Evolutionary conservation across 805 yeast genomes (phyloP).

Genomic region (Pichia sporocuriosa): DNA sequence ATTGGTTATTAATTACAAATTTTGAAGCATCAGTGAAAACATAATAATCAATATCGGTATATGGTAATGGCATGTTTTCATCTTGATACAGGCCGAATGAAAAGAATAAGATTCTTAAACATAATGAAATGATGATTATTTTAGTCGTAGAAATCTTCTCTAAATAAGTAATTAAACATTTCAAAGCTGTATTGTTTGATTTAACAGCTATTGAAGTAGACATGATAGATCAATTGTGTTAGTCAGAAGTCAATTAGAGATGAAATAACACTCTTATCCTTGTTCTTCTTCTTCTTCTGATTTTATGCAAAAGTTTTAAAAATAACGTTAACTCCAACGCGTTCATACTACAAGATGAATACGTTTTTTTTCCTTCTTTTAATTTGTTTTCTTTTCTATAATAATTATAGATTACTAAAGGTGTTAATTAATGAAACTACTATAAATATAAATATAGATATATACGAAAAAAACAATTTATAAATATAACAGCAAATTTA

Average conservation of each 20-base stretch:
- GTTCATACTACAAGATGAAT: background rate
- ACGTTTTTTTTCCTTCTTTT: background rate
- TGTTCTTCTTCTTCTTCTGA: too few species aligned
- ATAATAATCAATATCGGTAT: slow-evolving; percentile 90
- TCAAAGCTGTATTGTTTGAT: too few species aligned
- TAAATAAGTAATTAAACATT: too few species aligned
- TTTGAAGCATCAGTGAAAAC: slow-evolving; percentile 91
- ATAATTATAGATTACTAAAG: slow-evolving; percentile 5
- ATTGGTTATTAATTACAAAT: slow-evolving; percentile 47
- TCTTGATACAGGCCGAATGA: slow-evolving; percentile 85
- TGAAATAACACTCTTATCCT: too few species aligned
- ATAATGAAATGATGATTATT: slow-evolving; percentile 17
- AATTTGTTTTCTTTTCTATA: background rate
- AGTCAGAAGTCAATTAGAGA: too few species aligned
- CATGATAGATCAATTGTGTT: too few species aligned
- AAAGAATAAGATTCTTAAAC: slow-evolving; percentile 56
- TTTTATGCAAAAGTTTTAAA: too few species aligned
- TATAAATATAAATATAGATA: slow-evolving; percentile 1
- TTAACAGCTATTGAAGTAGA: too few species aligned
- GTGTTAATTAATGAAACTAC: slow-evolving; percentile 10
- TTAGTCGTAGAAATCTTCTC: background rate
- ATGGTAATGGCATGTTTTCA: slow-evolving; percentile 64
- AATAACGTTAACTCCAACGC: background rate
- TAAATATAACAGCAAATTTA: slow-evolving; percentile 2
- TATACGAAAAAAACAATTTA: slow-evolving; percentile 1